Evolutionary conservation across 495 filamentous ascomycete species (phyloP).

Genomic region (Massariosphaeria phaeospora): DNA sequence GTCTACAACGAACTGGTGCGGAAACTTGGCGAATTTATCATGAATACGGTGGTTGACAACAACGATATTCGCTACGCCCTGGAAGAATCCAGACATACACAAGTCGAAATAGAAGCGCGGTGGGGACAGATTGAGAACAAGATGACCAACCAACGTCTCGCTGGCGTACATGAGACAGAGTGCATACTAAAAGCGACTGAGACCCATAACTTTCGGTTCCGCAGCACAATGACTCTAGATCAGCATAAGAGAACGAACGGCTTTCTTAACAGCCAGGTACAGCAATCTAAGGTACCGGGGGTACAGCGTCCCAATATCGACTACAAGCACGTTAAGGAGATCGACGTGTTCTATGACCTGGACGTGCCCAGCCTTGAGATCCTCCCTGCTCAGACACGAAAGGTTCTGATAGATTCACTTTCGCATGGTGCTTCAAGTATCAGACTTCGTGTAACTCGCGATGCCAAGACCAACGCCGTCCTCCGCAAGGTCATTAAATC

Average conservation of each 20-base stretch:
- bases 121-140: conserved; percentile 26
- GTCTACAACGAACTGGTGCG: conserved; percentile 29
- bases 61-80: conserved; percentile 1
- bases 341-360: conserved; percentile 29
- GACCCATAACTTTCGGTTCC: conserved; percentile 12
- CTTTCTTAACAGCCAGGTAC: conserved; percentile 21
- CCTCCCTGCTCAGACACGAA: conserved; percentile 6
- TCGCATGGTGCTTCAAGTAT: too few relatives aligned
- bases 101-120: conserved; percentile 29
- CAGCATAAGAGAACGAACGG: conserved; percentile 31
- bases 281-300: background rate
- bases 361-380: conserved; percentile 11
- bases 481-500: conserved; percentile 23
- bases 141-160: background rate
- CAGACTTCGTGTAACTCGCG: conserved; percentile 21
- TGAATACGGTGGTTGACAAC: conserved; percentile 17
- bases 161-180: conserved; percentile 14
- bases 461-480: conserved; percentile 6
- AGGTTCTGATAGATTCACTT: background rate
- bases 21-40: conserved; percentile 29
- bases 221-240: conserved; percentile 27
- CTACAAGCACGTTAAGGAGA: conserved; percentile 23
- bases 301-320: conserved; percentile 1
- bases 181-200: conserved; percentile 10
- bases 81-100: background rate